Conservation (phyloP, 495 filamentous ascomycete species). For the Penicillium lividum region DNA sequence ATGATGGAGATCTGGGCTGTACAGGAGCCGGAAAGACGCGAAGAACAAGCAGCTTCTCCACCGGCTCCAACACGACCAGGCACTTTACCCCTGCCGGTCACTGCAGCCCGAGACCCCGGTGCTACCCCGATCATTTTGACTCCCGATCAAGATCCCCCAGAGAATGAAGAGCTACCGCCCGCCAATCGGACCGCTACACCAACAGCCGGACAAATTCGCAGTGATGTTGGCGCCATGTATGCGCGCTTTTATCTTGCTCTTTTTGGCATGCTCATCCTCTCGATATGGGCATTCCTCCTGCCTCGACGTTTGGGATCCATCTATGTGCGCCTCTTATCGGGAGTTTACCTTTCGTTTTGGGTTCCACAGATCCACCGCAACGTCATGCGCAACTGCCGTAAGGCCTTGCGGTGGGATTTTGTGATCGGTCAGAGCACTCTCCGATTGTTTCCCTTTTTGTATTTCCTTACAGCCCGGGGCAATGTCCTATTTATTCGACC, state of each 20-base stretch:
- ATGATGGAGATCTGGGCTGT: slow-evolving; percentile 85
- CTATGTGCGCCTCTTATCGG: slow-evolving; percentile 68
- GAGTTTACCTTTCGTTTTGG: slow-evolving; percentile 88
- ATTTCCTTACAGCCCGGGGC: slow-evolving; percentile 70
- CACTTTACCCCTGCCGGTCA: slow-evolving; percentile 64
- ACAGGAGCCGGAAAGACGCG: slow-evolving; percentile 78
- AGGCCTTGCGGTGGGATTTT: slow-evolving; percentile 84
- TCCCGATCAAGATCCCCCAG: slow-evolving; percentile 74
- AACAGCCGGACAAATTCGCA: slow-evolving; percentile 42
- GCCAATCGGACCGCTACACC: slow-evolving; percentile 27
- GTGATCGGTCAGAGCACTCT: slow-evolving; percentile 80
- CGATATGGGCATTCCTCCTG: slow-evolving; percentile 74
- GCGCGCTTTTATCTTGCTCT: slow-evolving; percentile 75
- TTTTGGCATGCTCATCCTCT: slow-evolving; percentile 69
- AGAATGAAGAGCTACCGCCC: slow-evolving; percentile 30
- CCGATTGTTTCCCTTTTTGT: slow-evolving; percentile 73
- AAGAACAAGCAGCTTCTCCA: slow-evolving; percentile 42
- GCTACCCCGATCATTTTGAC: slow-evolving; percentile 74
- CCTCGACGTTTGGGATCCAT: slow-evolving; percentile 63
- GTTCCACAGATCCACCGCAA: slow-evolving; percentile 89
- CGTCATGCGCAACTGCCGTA: slow-evolving; percentile 84
- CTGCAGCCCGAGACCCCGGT: slow-evolving; percentile 51
- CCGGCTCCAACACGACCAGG: slow-evolving; percentile 35
- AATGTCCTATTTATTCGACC: slow-evolving; percentile 81
- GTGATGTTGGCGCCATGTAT: slow-evolving; percentile 73